Percentiles rank a stretch among this genome's conserved stretches.
phyloP scores from a whole-genome alignment of 441 rosid genomes.

The Arabidopsis hybrid region DNA sequence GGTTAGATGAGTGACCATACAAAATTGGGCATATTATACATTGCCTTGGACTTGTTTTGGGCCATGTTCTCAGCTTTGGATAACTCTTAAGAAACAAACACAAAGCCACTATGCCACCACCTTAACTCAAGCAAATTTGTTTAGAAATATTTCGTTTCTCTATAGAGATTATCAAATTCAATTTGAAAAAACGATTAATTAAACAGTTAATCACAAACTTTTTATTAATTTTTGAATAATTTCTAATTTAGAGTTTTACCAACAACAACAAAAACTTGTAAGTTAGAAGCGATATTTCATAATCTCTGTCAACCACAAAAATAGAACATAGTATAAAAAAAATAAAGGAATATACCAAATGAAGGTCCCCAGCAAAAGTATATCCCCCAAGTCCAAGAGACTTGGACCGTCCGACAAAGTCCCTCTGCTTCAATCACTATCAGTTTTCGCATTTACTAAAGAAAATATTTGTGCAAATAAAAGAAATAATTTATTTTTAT shows the following conservation, averaged over 20 bases:
- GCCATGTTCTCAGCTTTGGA: background rate
- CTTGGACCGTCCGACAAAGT: constrained; percentile 22
- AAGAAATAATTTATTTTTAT: background rate
- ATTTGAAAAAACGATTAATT: too few species aligned
- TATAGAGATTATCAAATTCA: too few species aligned
- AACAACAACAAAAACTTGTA: too few species aligned
- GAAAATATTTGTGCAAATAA: background rate
- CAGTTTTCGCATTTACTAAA: background rate
- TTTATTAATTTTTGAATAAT: too few species aligned
- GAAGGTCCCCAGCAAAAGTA: constrained; percentile 38
- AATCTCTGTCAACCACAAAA: constrained; percentile 28
- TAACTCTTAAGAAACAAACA: background rate
- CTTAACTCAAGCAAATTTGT: too few species aligned
- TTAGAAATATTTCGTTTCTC: too few species aligned
- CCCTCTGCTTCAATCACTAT: constrained; percentile 20
- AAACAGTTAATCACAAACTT: too few species aligned
- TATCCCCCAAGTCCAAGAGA: constrained; percentile 30
- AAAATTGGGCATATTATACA: background rate
- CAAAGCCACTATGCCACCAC: too few species aligned
- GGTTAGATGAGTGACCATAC: background rate
- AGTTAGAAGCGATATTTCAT: background rate
- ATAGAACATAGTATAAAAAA: constrained; percentile 4
- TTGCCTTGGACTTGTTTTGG: background rate
- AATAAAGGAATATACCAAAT: constrained; percentile 36
- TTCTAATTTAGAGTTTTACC: too few species aligned